Conservation (phyloP, 345 rosid genomes). For the Ceriops zippeliana region DNA sequence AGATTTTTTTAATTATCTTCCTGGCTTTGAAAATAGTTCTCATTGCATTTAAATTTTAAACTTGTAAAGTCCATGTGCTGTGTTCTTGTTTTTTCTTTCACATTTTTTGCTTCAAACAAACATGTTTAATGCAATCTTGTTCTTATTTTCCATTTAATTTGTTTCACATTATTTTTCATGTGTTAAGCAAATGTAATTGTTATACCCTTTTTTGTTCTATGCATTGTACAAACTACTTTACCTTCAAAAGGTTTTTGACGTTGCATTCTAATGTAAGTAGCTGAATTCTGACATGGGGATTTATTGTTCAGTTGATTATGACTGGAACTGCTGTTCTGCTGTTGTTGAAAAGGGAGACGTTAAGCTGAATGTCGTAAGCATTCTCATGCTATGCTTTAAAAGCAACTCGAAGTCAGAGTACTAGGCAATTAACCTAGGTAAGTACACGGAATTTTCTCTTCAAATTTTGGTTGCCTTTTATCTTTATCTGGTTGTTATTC, state of each 20-base stretch:
- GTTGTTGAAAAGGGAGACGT: too few relatives aligned
- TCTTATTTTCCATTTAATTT: neutral
- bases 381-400: too few relatives aligned
- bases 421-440: too few relatives aligned
- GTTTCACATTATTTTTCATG: neutral
- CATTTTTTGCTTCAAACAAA: too few relatives aligned
- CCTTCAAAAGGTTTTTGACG: slow-evolving; percentile 1
- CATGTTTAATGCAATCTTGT: neutral
- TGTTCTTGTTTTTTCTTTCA: too few relatives aligned
- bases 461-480: too few relatives aligned
- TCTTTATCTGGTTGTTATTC: too few relatives aligned
- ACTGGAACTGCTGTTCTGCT: slow-evolving; percentile 79
- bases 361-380: too few relatives aligned
- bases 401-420: too few relatives aligned
- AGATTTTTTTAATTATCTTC: neutral
- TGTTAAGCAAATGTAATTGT: neutral
- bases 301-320: slow-evolving; percentile 67
- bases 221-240: neutral
- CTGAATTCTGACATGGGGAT: slow-evolving; percentile 12
- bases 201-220: neutral
- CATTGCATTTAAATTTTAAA: neutral
- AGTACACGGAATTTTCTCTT: too few relatives aligned
- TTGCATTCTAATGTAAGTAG: neutral
- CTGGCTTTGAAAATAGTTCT: neutral
- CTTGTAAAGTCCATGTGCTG: too few relatives aligned